These are phyloP conservation scores for Suillus luteus DNA, from an alignment of 768 basidiomycete species.

Conservation along the genomic window DNA sequence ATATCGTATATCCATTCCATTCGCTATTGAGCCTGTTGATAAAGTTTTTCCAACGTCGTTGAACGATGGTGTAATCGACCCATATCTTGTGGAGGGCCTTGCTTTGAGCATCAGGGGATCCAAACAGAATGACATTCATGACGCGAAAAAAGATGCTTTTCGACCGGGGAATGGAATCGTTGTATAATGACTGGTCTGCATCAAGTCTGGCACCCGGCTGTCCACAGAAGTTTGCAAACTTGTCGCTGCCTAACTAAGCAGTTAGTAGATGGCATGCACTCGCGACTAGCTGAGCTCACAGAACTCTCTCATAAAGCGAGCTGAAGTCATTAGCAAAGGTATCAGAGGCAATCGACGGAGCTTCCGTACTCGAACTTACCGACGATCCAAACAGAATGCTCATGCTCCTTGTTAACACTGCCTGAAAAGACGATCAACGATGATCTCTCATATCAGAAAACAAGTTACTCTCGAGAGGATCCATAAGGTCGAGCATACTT, in stretches of 20 bases:
- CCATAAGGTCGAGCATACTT: slow-evolving; percentile 36
- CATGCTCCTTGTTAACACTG: background rate
- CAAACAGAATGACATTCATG: slow-evolving; percentile 9
- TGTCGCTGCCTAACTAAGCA: slow-evolving; percentile 23
- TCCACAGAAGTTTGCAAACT: slow-evolving; percentile 40
- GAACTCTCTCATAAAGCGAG: slow-evolving; percentile 10
- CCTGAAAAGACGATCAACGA: background rate
- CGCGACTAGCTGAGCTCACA: background rate
- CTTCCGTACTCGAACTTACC: background rate
- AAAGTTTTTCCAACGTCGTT: slow-evolving; percentile 10
- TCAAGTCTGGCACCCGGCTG: slow-evolving; percentile 38
- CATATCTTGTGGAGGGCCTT: slow-evolving; percentile 11
- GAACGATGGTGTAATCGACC: slow-evolving; percentile 13
- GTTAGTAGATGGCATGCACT: slow-evolving; percentile 22
- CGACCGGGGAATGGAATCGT: background rate
- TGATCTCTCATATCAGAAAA: background rate
- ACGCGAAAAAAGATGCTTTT: background rate
- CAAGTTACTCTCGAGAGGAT: slow-evolving; percentile 32
- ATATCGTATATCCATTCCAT: slow-evolving; percentile 15
- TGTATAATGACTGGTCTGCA: slow-evolving; percentile 27
- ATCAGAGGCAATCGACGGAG: background rate
- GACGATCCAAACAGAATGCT: background rate
- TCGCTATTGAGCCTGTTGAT: slow-evolving; percentile 10
- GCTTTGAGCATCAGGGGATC: slow-evolving; percentile 5
- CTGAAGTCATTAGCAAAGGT: background rate